Conservation (phyloP, 768 basidiomycete genomes). For the Amylocystis lapponica region DNA sequence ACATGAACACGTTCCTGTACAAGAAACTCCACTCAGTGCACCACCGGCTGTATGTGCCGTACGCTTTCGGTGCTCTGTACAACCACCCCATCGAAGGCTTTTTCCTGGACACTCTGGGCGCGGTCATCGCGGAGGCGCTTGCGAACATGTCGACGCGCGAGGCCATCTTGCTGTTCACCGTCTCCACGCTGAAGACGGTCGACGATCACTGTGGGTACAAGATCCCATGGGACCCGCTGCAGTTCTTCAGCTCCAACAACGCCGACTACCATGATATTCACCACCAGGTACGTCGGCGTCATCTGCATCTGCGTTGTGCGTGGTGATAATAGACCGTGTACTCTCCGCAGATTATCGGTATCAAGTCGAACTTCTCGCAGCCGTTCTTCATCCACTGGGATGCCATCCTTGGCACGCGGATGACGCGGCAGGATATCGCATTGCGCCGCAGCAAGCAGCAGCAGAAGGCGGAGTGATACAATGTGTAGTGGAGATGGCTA, state of each 20-base stretch:
- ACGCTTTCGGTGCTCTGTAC: constrained; percentile 94
- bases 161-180: constrained; percentile 72
- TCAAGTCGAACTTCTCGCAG: constrained; percentile 94
- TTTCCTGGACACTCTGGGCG: constrained; percentile 79
- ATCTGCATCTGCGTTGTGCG: not conserved
- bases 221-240: constrained; percentile 88
- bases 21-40: constrained; percentile 90
- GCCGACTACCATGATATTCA: constrained; percentile 98
- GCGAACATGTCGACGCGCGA: constrained; percentile 75
- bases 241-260: constrained; percentile 81
- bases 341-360: constrained; percentile 55
- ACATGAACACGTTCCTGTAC: constrained; percentile 86
- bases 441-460: constrained; percentile 31
- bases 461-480: constrained; percentile 3
- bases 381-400: constrained; percentile 98
- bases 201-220: constrained; percentile 93
- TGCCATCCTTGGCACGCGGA: constrained; percentile 71
- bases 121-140: constrained; percentile 65
- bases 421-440: constrained; percentile 68
- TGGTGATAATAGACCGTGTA: not conserved
- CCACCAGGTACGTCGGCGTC: constrained; percentile 63
- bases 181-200: constrained; percentile 89
- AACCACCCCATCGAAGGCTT: constrained; percentile 97
- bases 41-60: constrained; percentile 94
- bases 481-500: no score